A percentile compares a stretch with the other conserved stretches of the same genome.
These are phyloP conservation scores for Apiospora hydei DNA, from an alignment of 2,329 filamentous ascomycete species.

Conservation along the genomic window DNA sequence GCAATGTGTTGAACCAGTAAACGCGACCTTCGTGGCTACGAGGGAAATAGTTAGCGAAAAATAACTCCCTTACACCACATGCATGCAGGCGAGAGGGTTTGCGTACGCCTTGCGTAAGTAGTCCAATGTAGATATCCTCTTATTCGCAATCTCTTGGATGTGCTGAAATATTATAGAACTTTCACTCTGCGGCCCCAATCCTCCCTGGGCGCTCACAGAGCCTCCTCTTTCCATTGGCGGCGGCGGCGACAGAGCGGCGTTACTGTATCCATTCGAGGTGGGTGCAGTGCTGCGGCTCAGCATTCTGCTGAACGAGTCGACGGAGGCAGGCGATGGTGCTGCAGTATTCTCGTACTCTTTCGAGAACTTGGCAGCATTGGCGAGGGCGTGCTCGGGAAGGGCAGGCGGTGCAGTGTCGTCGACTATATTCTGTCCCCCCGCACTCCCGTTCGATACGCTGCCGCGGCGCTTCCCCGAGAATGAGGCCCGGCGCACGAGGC, in stretches of 20 bases:
- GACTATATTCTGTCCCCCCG: conserved; percentile 39
- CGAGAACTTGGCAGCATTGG: conserved; percentile 54
- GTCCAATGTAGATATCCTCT: conserved; percentile 92
- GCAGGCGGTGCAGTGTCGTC: conserved; percentile 59
- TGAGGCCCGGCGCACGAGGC: conserved; percentile 23
- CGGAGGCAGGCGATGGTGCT: conserved; percentile 41
- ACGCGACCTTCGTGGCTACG: conserved; percentile 87
- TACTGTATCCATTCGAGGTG: conserved; percentile 42
- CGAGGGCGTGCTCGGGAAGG: conserved; percentile 60
- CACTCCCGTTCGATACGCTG: conserved; percentile 46
- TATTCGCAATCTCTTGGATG: conserved; percentile 85
- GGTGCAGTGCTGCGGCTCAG: conserved; percentile 52
- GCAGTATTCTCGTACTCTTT: conserved; percentile 41
- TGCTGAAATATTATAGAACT: conserved; percentile 62
- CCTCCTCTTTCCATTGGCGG: conserved; percentile 31
- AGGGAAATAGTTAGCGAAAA: neutral
- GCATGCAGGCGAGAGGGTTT: neutral
- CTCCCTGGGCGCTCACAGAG: conserved; percentile 17
- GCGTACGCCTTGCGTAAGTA: conserved; percentile 91
- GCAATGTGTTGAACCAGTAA: conserved; percentile 98
- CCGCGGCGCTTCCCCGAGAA: conserved; percentile 49
- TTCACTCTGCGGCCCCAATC: conserved; percentile 51
- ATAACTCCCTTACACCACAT: neutral
- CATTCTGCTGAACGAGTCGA: conserved; percentile 53
- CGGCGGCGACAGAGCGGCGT: conserved; percentile 35